Conservation (phyloP, 257 asterid genomes). For the Rubia yunnanensis region DNA sequence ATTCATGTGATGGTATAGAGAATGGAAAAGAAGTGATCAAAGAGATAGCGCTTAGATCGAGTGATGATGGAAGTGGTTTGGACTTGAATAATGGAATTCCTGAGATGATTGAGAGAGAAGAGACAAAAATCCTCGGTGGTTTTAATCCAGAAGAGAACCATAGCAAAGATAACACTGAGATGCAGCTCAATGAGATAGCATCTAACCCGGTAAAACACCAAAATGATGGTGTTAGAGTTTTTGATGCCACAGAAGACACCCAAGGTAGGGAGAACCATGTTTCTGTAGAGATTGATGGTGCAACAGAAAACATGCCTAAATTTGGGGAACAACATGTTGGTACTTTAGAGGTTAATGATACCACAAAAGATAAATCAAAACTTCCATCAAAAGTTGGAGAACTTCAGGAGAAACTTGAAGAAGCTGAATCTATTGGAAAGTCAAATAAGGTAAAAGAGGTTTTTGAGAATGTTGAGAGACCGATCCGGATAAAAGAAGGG, state of each 20-base stretch:
- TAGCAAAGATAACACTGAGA: constrained; percentile 24
- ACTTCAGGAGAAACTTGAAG: constrained; percentile 30
- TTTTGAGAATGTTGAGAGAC: constrained; percentile 28
- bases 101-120: constrained; percentile 22
- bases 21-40: constrained; percentile 28
- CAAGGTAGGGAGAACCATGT: constrained; percentile 20
- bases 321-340: constrained; percentile 15
- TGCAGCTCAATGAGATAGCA: constrained; percentile 23
- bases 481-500: constrained; percentile 62
- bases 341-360: constrained; percentile 23
- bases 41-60: constrained; percentile 27
- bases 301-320: constrained; percentile 20
- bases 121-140: constrained; percentile 25
- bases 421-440: constrained; percentile 26
- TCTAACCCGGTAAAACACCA: constrained; percentile 24
- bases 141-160: constrained; percentile 30
- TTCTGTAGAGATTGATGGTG: constrained; percentile 24
- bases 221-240: constrained; percentile 24
- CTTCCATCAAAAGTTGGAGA: constrained; percentile 27
- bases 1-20: constrained; percentile 27
- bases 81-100: constrained; percentile 20
- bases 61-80: constrained; percentile 32
- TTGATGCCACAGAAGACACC: constrained; percentile 24
- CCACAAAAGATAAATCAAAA: constrained; percentile 21
- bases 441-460: constrained; percentile 18